Percentiles rank a stretch among this genome's conserved stretches.
Evolutionary conservation across 352 stramenopile species (phyloP).

Genomic region (Globisporangium parvum): DNA sequence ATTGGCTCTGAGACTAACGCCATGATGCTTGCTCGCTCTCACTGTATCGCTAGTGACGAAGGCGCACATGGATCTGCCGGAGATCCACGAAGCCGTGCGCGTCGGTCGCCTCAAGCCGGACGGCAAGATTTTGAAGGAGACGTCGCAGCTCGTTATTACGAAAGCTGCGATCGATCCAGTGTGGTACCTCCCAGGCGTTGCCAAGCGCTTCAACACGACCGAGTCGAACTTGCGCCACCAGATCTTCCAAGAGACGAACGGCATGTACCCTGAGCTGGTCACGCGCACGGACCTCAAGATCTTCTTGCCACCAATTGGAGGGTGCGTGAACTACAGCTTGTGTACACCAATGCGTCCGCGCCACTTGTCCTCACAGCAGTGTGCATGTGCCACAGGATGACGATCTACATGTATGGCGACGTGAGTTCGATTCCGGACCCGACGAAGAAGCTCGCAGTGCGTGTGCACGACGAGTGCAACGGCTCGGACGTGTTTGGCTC

Average conservation of each 20-base stretch:
- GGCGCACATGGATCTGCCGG: slow-evolving; percentile 98
- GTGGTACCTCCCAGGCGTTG: slow-evolving; percentile 98
- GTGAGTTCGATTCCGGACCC: slow-evolving; percentile 95
- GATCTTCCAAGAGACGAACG: slow-evolving; percentile 99
- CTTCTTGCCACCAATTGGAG: slow-evolving; percentile 98
- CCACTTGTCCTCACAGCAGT: background rate
- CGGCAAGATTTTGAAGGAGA: slow-evolving; percentile 93
- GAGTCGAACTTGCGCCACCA: slow-evolving; percentile 94
- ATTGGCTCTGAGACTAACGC: background rate
- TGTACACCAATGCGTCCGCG: background rate
- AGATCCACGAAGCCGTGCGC: slow-evolving; percentile 95
- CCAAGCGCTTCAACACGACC: slow-evolving; percentile 96
- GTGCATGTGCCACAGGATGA: slow-evolving; percentile 33
- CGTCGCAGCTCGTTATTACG: slow-evolving; percentile 89
- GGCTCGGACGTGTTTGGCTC: slow-evolving; percentile 97
- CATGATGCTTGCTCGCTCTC: too few species aligned
- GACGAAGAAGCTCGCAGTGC: slow-evolving; percentile 94
- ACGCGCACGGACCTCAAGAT: slow-evolving; percentile 98
- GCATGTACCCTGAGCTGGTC: slow-evolving; percentile 99
- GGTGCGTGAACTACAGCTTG: slow-evolving; percentile 33
- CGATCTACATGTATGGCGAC: slow-evolving; percentile 99
- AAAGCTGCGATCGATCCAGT: slow-evolving; percentile 99
- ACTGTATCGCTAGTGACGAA: slow-evolving; percentile 66
- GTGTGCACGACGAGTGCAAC: slow-evolving; percentile 99
- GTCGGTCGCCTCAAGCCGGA: slow-evolving; percentile 93